Percentiles rank a stretch among this genome's conserved stretches.
Evolutionary conservation across 345 rosid genomes (phyloP).

Genomic region (Draba incana): DNA sequence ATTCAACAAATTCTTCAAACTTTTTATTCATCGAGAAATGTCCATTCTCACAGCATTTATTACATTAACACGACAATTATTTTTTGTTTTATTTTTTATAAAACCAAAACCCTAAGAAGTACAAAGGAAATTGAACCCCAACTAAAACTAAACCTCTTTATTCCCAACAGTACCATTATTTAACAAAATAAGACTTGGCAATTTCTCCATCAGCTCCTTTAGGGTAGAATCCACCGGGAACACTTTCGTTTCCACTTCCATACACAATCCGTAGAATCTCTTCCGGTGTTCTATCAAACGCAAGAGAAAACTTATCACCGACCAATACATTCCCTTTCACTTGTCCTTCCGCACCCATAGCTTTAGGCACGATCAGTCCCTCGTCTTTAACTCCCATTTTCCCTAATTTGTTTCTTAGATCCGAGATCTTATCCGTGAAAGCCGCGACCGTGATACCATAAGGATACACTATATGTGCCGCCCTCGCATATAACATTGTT

Average conservation of each 20-base stretch:
- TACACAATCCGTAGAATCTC: constrained; percentile 67
- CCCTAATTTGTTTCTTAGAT: constrained; percentile 36
- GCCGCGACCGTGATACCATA: constrained; percentile 31
- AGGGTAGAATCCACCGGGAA: constrained; percentile 70
- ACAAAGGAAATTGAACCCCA: constrained; percentile 15
- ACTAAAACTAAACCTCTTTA: constrained; percentile 19
- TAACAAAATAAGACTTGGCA: constrained; percentile 49
- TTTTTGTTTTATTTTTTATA: not conserved
- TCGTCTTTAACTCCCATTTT: constrained; percentile 53
- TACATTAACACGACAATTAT: constrained; percentile 14
- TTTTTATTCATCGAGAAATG: not conserved
- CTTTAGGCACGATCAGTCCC: constrained; percentile 49
- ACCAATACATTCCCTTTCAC: constrained; percentile 57
- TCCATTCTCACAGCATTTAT: constrained; percentile 9
- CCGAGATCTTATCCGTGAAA: constrained; percentile 37
- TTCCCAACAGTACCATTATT: not conserved
- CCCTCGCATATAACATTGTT: constrained; percentile 53
- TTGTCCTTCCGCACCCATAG: constrained; percentile 50
- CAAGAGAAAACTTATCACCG: constrained; percentile 49
- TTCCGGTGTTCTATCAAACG: constrained; percentile 58
- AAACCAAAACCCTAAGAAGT: constrained; percentile 15
- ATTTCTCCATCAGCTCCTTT: constrained; percentile 62
- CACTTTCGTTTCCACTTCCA: constrained; percentile 58
- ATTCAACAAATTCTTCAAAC: not conserved
- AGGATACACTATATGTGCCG: constrained; percentile 37